These are phyloP conservation scores for Streptanthus diversifolius DNA, from an alignment of 345 rosid genomes.

Conservation along the genomic window DNA sequence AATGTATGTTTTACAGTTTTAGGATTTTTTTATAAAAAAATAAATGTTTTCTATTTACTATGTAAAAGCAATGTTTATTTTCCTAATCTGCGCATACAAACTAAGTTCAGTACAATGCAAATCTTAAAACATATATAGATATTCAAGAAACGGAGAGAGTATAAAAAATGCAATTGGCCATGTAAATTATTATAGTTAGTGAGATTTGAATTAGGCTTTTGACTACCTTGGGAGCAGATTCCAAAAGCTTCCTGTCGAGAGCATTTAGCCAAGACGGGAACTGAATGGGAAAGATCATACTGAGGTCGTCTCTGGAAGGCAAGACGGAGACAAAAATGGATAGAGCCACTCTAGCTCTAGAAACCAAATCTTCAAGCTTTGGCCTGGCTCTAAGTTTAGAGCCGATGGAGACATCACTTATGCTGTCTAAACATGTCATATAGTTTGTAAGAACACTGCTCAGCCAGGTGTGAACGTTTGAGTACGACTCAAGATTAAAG, in stretches of 20 bases:
- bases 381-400: slow-evolving; percentile 35
- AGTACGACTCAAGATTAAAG: slow-evolving; percentile 31
- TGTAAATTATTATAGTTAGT: neutral
- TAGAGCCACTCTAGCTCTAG: slow-evolving; percentile 49
- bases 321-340: slow-evolving; percentile 49
- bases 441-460: slow-evolving; percentile 77
- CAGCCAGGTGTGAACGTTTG: slow-evolving; percentile 69
- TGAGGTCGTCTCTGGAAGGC: slow-evolving; percentile 20
- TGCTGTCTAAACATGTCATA: slow-evolving; percentile 70
- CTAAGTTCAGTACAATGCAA: neutral
- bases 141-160: neutral
- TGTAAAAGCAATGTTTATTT: neutral
- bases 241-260: slow-evolving; percentile 49
- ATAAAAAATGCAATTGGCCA: neutral
- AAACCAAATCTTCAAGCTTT: slow-evolving; percentile 47
- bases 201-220: neutral
- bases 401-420: slow-evolving; percentile 25
- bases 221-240: slow-evolving; percentile 33
- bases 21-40: neutral
- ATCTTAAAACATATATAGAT: neutral
- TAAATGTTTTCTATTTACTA: neutral
- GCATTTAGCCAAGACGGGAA: slow-evolving; percentile 64
- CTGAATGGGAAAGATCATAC: neutral
- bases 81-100: neutral
- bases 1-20: neutral